Conservation (phyloP, 73 alveolate species). For the Paramecium octaurelia region DNA sequence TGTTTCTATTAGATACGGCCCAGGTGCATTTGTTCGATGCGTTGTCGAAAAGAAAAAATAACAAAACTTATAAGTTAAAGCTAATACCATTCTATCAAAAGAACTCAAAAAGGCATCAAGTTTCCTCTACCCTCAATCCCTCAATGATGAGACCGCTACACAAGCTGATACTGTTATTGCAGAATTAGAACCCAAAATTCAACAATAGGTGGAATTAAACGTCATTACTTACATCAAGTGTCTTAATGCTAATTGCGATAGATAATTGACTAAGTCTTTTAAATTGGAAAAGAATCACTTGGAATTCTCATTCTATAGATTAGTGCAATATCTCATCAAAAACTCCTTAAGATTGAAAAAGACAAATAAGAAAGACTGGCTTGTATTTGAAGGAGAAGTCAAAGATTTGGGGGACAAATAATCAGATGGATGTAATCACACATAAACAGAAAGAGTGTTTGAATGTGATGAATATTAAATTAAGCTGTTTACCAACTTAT, state of each 20-base stretch:
- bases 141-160: neutral
- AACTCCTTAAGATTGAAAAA: neutral
- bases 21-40: slow-evolving; percentile 36
- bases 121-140: neutral
- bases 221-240: neutral
- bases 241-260: neutral
- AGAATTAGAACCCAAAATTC: neutral
- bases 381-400: neutral
- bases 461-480: neutral
- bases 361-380: neutral
- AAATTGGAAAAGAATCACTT: neutral
- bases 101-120: neutral
- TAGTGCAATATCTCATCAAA: neutral
- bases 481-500: neutral
- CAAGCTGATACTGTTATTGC: neutral
- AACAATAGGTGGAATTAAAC: neutral
- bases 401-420: neutral
- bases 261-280: neutral
- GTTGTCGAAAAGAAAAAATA: neutral
- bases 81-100: neutral
- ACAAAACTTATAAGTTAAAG: neutral
- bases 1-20: neutral
- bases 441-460: neutral
- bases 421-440: slow-evolving; percentile 1
- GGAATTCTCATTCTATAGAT: neutral